Conservation (phyloP, 768 basidiomycete genomes). For the Termitomyces sp. region DNA sequence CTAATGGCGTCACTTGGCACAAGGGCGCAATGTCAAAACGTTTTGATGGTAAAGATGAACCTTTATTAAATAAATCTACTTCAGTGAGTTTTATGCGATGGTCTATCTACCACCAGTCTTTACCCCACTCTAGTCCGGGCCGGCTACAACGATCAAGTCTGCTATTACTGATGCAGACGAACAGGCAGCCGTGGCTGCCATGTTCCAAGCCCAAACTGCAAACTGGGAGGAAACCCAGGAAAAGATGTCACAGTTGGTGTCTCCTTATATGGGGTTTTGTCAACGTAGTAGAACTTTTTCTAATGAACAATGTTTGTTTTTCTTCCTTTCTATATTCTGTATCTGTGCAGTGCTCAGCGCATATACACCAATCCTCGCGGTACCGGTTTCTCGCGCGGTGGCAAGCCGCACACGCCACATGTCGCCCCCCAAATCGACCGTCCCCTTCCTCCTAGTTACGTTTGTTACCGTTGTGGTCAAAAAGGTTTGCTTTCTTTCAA, state of each 20-base stretch:
- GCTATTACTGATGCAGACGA: constrained; percentile 70
- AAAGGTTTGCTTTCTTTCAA: constrained; percentile 60
- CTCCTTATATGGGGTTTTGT: constrained; percentile 53
- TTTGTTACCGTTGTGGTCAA: constrained; percentile 97
- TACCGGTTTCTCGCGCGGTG: constrained; percentile 56
- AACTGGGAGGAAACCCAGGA: constrained; percentile 99
- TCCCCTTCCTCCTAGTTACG: constrained; percentile 91
- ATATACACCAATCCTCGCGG: constrained; percentile 67
- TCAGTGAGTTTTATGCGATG: constrained; percentile 20
- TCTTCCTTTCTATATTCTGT: constrained; percentile 22
- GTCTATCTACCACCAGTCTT: constrained; percentile 1
- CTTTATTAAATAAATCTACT: constrained; percentile 24
- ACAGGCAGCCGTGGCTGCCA: constrained; percentile 94
- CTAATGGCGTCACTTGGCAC: constrained; percentile 48
- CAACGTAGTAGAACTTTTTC: constrained; percentile 64
- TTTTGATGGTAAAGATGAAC: constrained; percentile 83
- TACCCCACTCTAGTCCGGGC: constrained; percentile 19
- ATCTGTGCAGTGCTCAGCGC: constrained; percentile 57
- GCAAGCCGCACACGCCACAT: constrained; percentile 52
- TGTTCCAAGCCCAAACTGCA: constrained; percentile 91
- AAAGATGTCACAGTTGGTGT: constrained; percentile 99
- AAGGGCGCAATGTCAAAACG: constrained; percentile 82
- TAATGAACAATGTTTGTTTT: constrained; percentile 63
- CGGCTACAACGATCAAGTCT: constrained; percentile 28
- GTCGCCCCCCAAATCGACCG: constrained; percentile 56